Percentiles rank a stretch among this genome's conserved stretches.
Conservation (phyloP, 1,139 yeast species). For the Magnusiomyces fungicola region DNA sequence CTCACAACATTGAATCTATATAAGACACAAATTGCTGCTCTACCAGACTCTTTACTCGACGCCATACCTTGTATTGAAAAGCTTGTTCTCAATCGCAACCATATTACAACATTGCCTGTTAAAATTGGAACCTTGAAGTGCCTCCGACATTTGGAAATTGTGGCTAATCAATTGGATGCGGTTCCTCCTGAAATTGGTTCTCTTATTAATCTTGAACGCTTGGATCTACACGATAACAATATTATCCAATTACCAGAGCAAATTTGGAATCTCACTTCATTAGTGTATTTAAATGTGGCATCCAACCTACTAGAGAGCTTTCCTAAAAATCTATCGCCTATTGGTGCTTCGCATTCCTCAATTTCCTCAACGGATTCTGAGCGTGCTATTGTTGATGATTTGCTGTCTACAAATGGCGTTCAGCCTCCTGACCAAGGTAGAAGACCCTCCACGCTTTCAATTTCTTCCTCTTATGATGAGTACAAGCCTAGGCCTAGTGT, state of each 20-base stretch:
- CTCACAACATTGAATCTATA: constrained; percentile 70
- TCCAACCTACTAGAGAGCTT: constrained; percentile 67
- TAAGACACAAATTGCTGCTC: constrained; percentile 71
- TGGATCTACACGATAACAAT: constrained; percentile 85
- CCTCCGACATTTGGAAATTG: constrained; percentile 60
- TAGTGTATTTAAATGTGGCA: constrained; percentile 62
- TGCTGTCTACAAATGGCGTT: background rate
- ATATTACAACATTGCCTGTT: constrained; percentile 67
- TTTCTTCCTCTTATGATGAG: constrained; percentile 20
- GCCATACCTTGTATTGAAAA: constrained; percentile 64
- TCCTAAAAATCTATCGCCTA: constrained; percentile 39
- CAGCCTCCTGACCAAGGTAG: constrained; percentile 9
- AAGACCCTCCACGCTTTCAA: constrained; percentile 21
- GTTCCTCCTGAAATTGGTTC: constrained; percentile 65
- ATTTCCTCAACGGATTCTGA: constrained; percentile 12
- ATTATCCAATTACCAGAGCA: constrained; percentile 62
- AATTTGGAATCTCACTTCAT: constrained; percentile 56
- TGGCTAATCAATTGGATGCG: constrained; percentile 64
- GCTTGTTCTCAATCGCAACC: constrained; percentile 73
- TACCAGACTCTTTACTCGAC: constrained; percentile 58
- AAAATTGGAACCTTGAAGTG: constrained; percentile 55
- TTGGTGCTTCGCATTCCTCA: constrained; percentile 9
- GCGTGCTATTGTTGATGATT: background rate
- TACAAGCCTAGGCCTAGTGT: background rate
- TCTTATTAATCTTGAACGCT: constrained; percentile 51